A percentile compares a stretch with the other conserved stretches of the same genome.
Conservation (phyloP, 2,329 filamentous ascomycete species). For the Colletotrichum sp. region DNA sequence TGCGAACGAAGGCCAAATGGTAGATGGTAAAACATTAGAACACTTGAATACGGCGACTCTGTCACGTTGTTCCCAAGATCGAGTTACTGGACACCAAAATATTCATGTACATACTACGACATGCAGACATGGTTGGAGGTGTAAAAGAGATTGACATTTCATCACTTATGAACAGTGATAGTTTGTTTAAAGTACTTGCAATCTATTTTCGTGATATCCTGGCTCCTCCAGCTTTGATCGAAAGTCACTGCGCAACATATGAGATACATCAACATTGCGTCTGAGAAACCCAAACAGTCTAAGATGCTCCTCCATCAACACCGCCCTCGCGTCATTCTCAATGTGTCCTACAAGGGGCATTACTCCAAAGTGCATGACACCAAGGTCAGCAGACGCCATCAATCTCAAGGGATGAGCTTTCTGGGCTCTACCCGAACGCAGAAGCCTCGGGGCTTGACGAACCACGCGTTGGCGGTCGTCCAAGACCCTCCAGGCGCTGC, state of each 20-base stretch:
- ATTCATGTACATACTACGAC: background rate
- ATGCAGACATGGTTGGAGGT: background rate
- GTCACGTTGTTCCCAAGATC: background rate
- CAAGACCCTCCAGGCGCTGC: constrained; percentile 23
- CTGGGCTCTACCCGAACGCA: constrained; percentile 27
- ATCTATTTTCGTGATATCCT: background rate
- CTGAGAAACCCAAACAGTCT: background rate
- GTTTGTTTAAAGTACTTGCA: background rate
- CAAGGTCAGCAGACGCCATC: background rate
- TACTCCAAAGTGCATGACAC: background rate
- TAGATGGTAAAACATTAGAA: background rate
- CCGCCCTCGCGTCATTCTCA: rapidly evolving
- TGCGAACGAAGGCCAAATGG: background rate
- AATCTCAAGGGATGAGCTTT: background rate
- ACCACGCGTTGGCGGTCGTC: constrained; percentile 44
- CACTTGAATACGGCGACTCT: background rate
- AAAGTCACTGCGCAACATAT: background rate
- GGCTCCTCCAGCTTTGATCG: background rate
- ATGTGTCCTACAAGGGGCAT: background rate
- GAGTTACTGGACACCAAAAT: background rate
- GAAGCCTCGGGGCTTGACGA: constrained; percentile 47
- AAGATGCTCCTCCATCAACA: background rate
- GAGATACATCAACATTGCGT: rapidly evolving
- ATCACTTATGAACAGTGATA: rapidly evolving
- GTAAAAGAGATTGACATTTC: background rate